phyloP scores from a whole-genome alignment of 805 yeast species.

The Spathaspora arborariae region DNA sequence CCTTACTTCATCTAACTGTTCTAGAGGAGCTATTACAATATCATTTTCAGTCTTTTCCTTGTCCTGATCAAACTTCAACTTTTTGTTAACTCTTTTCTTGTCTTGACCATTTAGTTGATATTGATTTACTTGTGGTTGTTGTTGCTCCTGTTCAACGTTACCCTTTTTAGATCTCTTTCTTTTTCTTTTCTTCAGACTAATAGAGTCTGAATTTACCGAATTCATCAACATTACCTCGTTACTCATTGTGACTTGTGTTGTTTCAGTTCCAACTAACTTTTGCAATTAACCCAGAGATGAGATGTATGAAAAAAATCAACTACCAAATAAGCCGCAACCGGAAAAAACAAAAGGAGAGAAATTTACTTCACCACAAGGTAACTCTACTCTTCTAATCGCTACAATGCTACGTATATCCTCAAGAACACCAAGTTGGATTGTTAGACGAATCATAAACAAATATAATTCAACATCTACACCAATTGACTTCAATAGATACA shows the following conservation, averaged over 20 bases:
- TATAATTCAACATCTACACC: too few species aligned
- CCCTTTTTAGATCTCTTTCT: conserved; percentile 21
- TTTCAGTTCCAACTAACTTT: background rate
- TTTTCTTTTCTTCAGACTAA: conserved; percentile 25
- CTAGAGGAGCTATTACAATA: background rate
- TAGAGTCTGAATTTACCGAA: background rate
- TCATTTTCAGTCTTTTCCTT: background rate
- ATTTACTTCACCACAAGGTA: too few species aligned
- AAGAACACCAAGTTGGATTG: background rate
- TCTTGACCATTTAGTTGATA: background rate
- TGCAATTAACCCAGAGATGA: background rate
- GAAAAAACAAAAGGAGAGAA: background rate
- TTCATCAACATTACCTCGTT: background rate
- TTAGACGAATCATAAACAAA: background rate
- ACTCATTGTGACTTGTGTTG: background rate
- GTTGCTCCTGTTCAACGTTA: background rate
- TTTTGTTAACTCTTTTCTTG: conserved; percentile 18
- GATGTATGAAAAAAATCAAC: background rate
- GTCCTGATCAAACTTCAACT: conserved; percentile 20
- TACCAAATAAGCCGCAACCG: background rate
- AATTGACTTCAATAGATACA: background rate
- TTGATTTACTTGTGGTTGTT: background rate
- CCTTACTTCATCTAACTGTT: background rate
- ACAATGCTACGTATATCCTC: background rate
- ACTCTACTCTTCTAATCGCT: too few species aligned